These are phyloP conservation scores for Fusarium fujikuroi DNA, from an alignment of 2,329 filamentous ascomycete species.

Conservation along the genomic window DNA sequence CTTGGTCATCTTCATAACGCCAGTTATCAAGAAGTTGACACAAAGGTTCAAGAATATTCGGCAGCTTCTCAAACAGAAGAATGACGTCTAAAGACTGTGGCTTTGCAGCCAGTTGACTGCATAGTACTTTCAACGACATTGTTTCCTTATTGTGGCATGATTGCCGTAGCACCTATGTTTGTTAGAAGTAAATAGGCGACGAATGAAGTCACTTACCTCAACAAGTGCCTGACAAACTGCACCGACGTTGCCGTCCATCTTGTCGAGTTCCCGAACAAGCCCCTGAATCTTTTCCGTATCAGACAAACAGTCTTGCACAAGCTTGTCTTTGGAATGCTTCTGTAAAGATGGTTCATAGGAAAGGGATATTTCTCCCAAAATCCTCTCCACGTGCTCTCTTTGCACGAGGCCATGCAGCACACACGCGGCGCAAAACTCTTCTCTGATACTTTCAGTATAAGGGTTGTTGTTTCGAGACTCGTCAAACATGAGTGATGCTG, in stretches of 20 bases:
- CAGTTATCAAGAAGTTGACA: conserved; percentile 82
- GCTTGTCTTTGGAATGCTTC: conserved; percentile 79
- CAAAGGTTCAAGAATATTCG: conserved; percentile 76
- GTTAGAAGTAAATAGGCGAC: background rate
- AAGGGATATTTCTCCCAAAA: conserved; percentile 87
- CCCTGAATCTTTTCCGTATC: conserved; percentile 81
- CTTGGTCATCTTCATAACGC: conserved; percentile 85
- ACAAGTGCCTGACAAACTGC: conserved; percentile 83
- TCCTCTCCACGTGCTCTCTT: conserved; percentile 78
- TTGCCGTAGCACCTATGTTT: conserved; percentile 70
- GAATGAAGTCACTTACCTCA: conserved; percentile 61
- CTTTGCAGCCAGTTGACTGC: conserved; percentile 77
- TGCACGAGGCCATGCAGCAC: conserved; percentile 87
- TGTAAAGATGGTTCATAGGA: conserved; percentile 79
- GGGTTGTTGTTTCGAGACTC: conserved; percentile 67
- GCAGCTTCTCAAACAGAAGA: conserved; percentile 77
- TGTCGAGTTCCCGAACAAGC: conserved; percentile 83
- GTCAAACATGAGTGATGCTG: conserved; percentile 68
- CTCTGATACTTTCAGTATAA: conserved; percentile 67
- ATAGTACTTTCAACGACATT: conserved; percentile 80
- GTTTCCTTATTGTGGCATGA: conserved; percentile 80
- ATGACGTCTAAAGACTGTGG: conserved; percentile 79
- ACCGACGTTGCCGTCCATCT: conserved; percentile 90
- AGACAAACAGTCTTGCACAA: conserved; percentile 80
- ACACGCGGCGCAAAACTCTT: conserved; percentile 90